A percentile compares a stretch with the other conserved stretches of the same genome.
Conservation (phyloP, 106 monocot genomes). For the Dioscorea dumetorum region DNA sequence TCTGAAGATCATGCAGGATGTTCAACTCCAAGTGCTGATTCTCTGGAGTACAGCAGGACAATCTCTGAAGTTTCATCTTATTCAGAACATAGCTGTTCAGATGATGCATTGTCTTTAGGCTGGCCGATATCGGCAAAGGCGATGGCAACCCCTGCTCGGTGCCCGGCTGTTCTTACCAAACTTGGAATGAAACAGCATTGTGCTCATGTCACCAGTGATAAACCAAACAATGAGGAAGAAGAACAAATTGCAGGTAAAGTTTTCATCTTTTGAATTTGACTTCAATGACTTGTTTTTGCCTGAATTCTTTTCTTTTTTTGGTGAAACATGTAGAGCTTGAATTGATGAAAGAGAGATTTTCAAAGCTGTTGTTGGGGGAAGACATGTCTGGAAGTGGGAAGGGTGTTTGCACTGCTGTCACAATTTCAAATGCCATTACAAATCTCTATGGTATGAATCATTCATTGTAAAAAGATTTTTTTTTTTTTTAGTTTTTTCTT, state of each 20-base stretch:
- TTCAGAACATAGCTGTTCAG: slow-evolving; percentile 48
- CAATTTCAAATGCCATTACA: slow-evolving; percentile 89
- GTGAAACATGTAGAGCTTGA: slow-evolving; percentile 36
- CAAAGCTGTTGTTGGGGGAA: slow-evolving; percentile 84
- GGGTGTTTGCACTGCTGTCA: slow-evolving; percentile 71
- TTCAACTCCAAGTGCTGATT: slow-evolving; percentile 25
- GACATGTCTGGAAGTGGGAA: slow-evolving; percentile 90
- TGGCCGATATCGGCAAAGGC: slow-evolving; percentile 16
- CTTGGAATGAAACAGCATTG: slow-evolving; percentile 36
- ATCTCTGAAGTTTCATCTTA: slow-evolving; percentile 56
- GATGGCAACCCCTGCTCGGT: slow-evolving; percentile 3
- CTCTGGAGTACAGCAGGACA: slow-evolving; percentile 54
- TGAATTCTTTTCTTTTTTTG: background rate
- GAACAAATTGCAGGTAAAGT: slow-evolving; percentile 14
- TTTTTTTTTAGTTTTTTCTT: background rate
- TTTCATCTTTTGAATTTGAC: background rate
- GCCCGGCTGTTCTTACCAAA: slow-evolving; percentile 24
- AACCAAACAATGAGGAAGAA: slow-evolving; percentile 18
- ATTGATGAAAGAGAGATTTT: slow-evolving; percentile 73
- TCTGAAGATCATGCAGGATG: slow-evolving; percentile 9
- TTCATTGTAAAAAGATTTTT: background rate
- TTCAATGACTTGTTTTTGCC: background rate
- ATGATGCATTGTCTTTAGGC: slow-evolving; percentile 15
- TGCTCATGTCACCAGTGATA: slow-evolving; percentile 11
- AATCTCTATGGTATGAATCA: slow-evolving; percentile 71